Percentiles rank a stretch among this genome's conserved stretches.
phyloP scores from a whole-genome alignment of 768 basidiomycete species.

The Pisolithus marmoratus region DNA sequence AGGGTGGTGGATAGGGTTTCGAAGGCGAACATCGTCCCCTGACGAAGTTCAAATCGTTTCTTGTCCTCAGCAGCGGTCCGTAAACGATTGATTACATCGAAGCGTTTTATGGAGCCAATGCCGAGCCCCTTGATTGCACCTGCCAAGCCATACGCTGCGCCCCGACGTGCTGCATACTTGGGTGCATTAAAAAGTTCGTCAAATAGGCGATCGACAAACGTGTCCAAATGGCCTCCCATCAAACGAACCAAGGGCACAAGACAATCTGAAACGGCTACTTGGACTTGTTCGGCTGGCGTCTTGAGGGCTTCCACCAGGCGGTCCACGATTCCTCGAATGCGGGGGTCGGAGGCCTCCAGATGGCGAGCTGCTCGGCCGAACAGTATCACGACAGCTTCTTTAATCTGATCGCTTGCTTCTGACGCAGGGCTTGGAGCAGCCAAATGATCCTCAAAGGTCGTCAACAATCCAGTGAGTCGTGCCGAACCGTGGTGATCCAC shows the following conservation, averaged over 20 bases:
- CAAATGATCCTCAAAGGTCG: conserved; percentile 77
- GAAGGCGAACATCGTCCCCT: conserved; percentile 93
- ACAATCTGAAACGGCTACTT: conserved; percentile 94
- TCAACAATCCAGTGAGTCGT: conserved; percentile 68
- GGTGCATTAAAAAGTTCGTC: conserved; percentile 68
- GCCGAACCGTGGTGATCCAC: conserved; percentile 79
- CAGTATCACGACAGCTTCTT: conserved; percentile 91
- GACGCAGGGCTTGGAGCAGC: conserved; percentile 46
- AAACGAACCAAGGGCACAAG: conserved; percentile 77
- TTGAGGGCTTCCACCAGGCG: conserved; percentile 83
- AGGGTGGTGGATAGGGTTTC: conserved; percentile 86
- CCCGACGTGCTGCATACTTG: conserved; percentile 93
- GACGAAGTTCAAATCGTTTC: conserved; percentile 77
- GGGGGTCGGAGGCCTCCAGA: conserved; percentile 67
- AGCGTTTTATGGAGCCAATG: conserved; percentile 78
- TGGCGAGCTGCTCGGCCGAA: conserved; percentile 91
- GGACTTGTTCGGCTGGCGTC: conserved; percentile 94
- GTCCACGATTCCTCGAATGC: conserved; percentile 80
- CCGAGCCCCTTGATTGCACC: conserved; percentile 92
- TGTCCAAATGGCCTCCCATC: conserved; percentile 45
- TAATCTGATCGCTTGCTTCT: conserved; percentile 82
- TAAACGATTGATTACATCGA: conserved; percentile 68
- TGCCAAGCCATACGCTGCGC: conserved; percentile 93
- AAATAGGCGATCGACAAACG: conserved; percentile 72
- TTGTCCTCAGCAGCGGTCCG: conserved; percentile 84